Evolutionary conservation across 768 basidiomycete species (phyloP).

Genomic region (Leccinum ochraceum): DNA sequence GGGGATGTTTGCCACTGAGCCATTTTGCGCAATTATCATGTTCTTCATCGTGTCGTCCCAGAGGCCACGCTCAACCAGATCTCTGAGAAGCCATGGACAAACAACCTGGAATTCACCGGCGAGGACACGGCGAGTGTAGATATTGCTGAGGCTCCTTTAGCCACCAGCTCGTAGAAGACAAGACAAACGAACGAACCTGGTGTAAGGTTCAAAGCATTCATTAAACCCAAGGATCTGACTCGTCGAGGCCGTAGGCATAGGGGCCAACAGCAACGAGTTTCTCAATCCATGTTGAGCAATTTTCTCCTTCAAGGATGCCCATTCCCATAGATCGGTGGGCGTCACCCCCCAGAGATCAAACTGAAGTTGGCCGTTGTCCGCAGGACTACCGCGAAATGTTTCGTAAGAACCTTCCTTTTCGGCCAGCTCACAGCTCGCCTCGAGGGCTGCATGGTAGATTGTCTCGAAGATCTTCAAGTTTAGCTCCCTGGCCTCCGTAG

Average conservation of each 20-base stretch:
- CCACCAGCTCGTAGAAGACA: not conserved
- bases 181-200: slow-evolving; percentile 61
- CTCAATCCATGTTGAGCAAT: slow-evolving; percentile 79
- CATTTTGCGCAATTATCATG: slow-evolving; percentile 97
- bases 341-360: slow-evolving; percentile 95
- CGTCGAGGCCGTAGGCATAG: slow-evolving; percentile 99
- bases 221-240: slow-evolving; percentile 98
- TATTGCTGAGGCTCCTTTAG: slow-evolving; percentile 64
- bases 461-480: slow-evolving; percentile 99
- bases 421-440: slow-evolving; percentile 89
- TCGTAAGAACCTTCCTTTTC: slow-evolving; percentile 79
- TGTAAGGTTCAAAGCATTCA: slow-evolving; percentile 99
- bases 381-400: slow-evolving; percentile 91
- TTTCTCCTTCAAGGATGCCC: slow-evolving; percentile 83
- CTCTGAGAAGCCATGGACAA: slow-evolving; percentile 98
- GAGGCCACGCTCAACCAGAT: slow-evolving; percentile 90
- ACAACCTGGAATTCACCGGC: slow-evolving; percentile 99
- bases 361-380: slow-evolving; percentile 83
- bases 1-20: slow-evolving; percentile 84
- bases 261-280: slow-evolving; percentile 88
- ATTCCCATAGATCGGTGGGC: slow-evolving; percentile 92
- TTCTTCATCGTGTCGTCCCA: slow-evolving; percentile 99
- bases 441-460: slow-evolving; percentile 93
- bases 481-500: slow-evolving; percentile 78
- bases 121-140: slow-evolving; percentile 98